Base-by-base conservation (phyloP, 495 filamentous ascomycete species). In the Hypoxylon lenormandii region DNA sequence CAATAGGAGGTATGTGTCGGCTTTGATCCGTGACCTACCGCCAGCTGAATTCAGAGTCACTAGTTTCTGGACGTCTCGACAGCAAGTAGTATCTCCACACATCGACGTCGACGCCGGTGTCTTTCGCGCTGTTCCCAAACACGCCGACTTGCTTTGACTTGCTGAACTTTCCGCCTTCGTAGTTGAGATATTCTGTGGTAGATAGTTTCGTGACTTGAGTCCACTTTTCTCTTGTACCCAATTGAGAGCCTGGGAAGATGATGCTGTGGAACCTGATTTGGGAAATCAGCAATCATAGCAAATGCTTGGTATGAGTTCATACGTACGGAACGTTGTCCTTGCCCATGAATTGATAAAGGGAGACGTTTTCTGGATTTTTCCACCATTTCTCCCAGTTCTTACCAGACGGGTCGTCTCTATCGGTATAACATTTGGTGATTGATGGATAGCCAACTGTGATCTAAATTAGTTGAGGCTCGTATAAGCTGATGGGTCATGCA, bases 251-350 rank as follows among this genome's bases (percentile, higher is more conserved):
- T 5, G 95, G 95, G 81, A 96, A 98, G 74, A 97, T 93, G 72
- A 98, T 68, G 36, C 69, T 72, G 56, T 78, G 77, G 63, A 79
- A 79, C 4, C 72, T 64, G 45, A 40, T 58, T 63, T 45, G 21
- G 51, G 40, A 33, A 18, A 23, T 71, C 51, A 72, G 69, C 15
- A 33, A 7, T 26, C 8, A 21, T 37, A 13, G n/a, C 16, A 33
- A 23, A 18, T 30, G 13, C 42, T 46, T 19, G 22, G 16, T 18
- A 30, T 23, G n/a, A 5, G n/a, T 86, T 88, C 78, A 33, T 8
- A 96, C 93, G 81, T 94, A 97, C 19, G 91, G 91, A 10, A 96
- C 92, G 66, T 98, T 98, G 81, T 98, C 94, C 79, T 98, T 98
- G 77, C 94, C 94, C 87, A 98, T 90, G 85, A 98, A 98, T 78